phyloP scores from a whole-genome alignment of 1,284 basidiomycete genomes.

The Cutaneotrichosporon sp. region DNA sequence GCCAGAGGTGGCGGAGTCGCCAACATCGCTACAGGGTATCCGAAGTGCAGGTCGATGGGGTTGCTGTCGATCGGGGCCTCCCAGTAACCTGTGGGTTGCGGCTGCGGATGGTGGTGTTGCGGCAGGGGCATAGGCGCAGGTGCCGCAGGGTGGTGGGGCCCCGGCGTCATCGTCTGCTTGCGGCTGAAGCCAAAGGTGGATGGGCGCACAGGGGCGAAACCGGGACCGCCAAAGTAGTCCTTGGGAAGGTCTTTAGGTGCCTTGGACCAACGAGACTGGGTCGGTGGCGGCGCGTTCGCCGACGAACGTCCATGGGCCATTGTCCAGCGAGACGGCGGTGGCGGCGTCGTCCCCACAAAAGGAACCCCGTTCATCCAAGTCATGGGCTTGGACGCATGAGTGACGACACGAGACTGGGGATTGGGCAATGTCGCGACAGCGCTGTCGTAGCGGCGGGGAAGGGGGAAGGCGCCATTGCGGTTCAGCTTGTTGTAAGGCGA shows the following conservation, averaged over 20 bases:
- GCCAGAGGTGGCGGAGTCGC: not conserved
- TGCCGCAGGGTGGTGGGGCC: not conserved
- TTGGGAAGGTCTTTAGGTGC: conserved; percentile 5
- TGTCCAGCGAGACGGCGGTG: not conserved
- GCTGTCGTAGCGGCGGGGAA: not conserved
- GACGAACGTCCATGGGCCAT: not conserved
- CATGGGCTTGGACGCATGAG: not conserved
- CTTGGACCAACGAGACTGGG: conserved; percentile 6
- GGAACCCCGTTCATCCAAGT: not conserved
- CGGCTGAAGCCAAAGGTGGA: not conserved
- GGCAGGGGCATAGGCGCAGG: not conserved
- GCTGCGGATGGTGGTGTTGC: not conserved
- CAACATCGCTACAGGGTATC: not conserved
- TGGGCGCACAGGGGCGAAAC: conserved; percentile 2
- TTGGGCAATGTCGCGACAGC: not conserved
- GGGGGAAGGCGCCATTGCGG: not conserved
- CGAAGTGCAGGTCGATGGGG: not conserved
- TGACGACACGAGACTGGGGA: not conserved
- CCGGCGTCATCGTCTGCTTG: not conserved
- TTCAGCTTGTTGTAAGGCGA: conserved; percentile 11
- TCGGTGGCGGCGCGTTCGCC: not conserved
- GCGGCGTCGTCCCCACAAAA: not conserved
- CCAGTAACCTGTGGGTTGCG: not conserved
- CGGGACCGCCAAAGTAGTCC: conserved; percentile 5
- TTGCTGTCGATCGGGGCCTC: not conserved